These are phyloP conservation scores for Pythium dissimile DNA, from an alignment of 352 stramenopile species.

Conservation along the genomic window DNA sequence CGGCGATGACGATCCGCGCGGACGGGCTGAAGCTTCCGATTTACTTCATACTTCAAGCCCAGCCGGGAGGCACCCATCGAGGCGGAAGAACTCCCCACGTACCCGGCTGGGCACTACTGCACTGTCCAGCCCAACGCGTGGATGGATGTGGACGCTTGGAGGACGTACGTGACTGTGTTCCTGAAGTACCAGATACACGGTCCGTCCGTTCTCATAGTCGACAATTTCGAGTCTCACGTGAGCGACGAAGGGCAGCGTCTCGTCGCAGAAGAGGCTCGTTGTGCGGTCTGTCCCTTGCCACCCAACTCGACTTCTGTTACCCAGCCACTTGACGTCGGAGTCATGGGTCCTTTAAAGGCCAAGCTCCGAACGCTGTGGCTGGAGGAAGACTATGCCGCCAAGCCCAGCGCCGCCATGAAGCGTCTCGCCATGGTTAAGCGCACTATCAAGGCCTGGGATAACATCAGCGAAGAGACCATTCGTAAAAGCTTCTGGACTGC, in stretches of 20 bases:
- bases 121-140: too few species aligned
- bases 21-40: too few species aligned
- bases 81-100: too few species aligned
- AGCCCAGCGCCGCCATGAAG: not conserved
- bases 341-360: not conserved
- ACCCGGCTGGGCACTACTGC: too few species aligned
- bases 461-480: slow-evolving; percentile 2
- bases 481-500: slow-evolving; percentile 3
- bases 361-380: not conserved
- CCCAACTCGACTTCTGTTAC: not conserved
- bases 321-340: not conserved
- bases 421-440: not conserved
- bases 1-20: too few species aligned
- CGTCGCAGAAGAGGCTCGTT: not conserved
- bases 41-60: too few species aligned
- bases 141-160: too few species aligned
- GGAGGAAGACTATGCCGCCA: not conserved
- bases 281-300: not conserved
- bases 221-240: not conserved
- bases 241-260: not conserved
- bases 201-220: not conserved
- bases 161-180: too few species aligned
- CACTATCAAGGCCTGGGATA: not conserved
- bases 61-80: too few species aligned
- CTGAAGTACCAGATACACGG: not conserved